Evolutionary conservation across 805 yeast species (phyloP).

Genomic region (Dipodascopsis uninucleata): DNA sequence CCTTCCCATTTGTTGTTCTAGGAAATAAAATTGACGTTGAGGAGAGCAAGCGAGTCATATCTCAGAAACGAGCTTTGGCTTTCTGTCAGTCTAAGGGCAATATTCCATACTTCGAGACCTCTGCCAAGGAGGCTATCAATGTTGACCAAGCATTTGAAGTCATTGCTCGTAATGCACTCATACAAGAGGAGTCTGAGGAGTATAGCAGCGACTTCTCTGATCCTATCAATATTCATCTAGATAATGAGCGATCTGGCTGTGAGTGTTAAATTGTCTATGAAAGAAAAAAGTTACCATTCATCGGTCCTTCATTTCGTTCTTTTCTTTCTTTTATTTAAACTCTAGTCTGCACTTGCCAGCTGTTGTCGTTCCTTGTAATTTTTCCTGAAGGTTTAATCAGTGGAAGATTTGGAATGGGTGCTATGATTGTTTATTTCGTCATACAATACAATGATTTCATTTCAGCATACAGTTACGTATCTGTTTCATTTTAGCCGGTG

Average conservation of each 20-base stretch:
- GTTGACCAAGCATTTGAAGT: slow-evolving; percentile 93
- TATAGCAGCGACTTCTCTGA: slow-evolving; percentile 92
- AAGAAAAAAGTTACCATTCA: neutral
- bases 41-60: slow-evolving; percentile 74
- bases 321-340: neutral
- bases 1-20: slow-evolving; percentile 90
- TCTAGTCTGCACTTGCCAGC: too few relatives aligned
- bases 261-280: slow-evolving; percentile 51
- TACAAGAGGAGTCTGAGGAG: slow-evolving; percentile 89
- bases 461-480: too few relatives aligned
- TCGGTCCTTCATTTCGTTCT: slow-evolving; percentile 1
- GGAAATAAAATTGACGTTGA: slow-evolving; percentile 96
- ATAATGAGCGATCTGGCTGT: slow-evolving; percentile 73
- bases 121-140: slow-evolving; percentile 94
- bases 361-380: too few relatives aligned
- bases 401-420: too few relatives aligned
- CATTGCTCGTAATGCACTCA: slow-evolving; percentile 90
- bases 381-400: too few relatives aligned
- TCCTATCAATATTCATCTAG: slow-evolving; percentile 91
- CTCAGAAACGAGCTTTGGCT: slow-evolving; percentile 57
- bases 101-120: slow-evolving; percentile 91
- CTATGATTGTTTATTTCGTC: too few relatives aligned
- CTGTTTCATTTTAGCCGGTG: too few relatives aligned
- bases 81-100: slow-evolving; percentile 66
- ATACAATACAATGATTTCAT: too few relatives aligned